Conservation (phyloP, 1,284 basidiomycete genomes). For the Rugosomyces carneus region DNA sequence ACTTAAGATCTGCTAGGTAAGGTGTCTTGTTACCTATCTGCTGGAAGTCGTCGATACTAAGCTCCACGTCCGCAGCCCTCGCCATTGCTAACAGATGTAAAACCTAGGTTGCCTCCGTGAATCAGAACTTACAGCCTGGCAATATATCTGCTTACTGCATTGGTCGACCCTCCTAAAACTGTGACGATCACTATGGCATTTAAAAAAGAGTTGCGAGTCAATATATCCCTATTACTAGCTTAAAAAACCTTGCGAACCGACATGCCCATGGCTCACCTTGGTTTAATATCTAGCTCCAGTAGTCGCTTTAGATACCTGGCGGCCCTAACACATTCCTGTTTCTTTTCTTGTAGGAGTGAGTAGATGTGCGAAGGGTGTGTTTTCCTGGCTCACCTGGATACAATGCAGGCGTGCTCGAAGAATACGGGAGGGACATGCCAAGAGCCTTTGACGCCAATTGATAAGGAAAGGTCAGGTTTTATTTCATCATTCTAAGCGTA, state of each 20-base stretch:
- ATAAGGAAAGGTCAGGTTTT: background rate
- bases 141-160: constrained; percentile 53
- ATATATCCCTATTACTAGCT: constrained; percentile 60
- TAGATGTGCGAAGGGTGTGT: background rate
- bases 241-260: background rate
- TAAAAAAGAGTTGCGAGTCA: constrained; percentile 86
- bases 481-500: constrained; percentile 21
- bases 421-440: constrained; percentile 89
- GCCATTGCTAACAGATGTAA: constrained; percentile 94
- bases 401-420: constrained; percentile 78
- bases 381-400: constrained; percentile 50
- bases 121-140: background rate
- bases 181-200: constrained; percentile 87
- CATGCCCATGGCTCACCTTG: constrained; percentile 38
- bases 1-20: constrained; percentile 92
- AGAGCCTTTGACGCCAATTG: constrained; percentile 33
- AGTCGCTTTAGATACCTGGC: constrained; percentile 79
- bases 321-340: constrained; percentile 80
- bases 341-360: constrained; percentile 51
- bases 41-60: constrained; percentile 95
- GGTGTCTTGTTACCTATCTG: constrained; percentile 82
- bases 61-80: constrained; percentile 79
- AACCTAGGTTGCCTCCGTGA: constrained; percentile 40
- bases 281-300: constrained; percentile 84
- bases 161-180: constrained; percentile 88